Percentiles rank a stretch among this genome's conserved stretches.
Conservation (phyloP, 2,329 filamentous ascomycete species). For the Talaromyces piceae region DNA sequence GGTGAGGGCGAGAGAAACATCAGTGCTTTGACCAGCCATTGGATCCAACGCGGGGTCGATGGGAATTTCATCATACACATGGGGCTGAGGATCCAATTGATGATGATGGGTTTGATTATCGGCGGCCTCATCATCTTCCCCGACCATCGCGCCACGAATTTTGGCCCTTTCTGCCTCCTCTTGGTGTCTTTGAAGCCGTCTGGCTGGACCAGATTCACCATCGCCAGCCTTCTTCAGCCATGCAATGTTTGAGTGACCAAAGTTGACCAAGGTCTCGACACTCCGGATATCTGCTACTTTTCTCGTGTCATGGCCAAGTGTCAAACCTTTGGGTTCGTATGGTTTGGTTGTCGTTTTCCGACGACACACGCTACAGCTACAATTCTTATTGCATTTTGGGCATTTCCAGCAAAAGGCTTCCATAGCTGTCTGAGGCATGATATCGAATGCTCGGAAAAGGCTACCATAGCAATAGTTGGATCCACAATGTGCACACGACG, state of each 20-base stretch:
- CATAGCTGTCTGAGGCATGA: constrained; percentile 76
- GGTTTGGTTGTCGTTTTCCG: constrained; percentile 61
- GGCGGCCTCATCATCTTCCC: constrained; percentile 39
- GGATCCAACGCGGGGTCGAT: constrained; percentile 37
- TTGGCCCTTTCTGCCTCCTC: constrained; percentile 49
- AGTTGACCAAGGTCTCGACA: constrained; percentile 84
- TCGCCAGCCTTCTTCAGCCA: constrained; percentile 63
- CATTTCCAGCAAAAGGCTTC: constrained; percentile 79
- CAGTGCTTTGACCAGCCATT: not conserved
- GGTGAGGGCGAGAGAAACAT: constrained; percentile 10
- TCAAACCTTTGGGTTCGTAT: constrained; percentile 78
- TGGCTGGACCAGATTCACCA: constrained; percentile 40
- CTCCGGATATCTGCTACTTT: constrained; percentile 86
- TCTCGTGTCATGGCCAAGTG: constrained; percentile 84
- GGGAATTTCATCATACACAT: constrained; percentile 25
- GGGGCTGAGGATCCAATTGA: constrained; percentile 7
- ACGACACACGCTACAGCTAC: constrained; percentile 77
- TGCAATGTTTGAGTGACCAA: constrained; percentile 75
- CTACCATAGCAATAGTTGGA: constrained; percentile 88
- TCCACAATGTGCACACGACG: constrained; percentile 68
- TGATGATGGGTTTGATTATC: constrained; percentile 13
- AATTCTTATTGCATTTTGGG: constrained; percentile 76
- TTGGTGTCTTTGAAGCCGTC: constrained; percentile 41
- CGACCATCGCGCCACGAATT: constrained; percentile 37
- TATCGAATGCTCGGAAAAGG: constrained; percentile 83